Conservation (phyloP, 208 protist genomes). For the Crithidia brevicula region DNA sequence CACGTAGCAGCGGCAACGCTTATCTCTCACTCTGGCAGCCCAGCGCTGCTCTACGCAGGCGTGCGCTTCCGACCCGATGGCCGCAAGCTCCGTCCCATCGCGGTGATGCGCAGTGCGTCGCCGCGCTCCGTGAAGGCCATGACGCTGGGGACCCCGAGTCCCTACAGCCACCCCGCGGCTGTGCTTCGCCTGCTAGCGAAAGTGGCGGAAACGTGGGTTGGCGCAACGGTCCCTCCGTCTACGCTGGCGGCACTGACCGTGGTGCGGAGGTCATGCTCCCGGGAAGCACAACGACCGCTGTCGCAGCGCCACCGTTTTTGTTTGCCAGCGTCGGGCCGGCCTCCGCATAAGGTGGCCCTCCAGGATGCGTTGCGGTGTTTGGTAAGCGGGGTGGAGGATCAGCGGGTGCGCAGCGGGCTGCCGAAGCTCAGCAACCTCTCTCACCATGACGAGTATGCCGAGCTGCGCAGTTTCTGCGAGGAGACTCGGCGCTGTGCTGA, state of each 20-base stretch:
- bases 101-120: constrained; percentile 40
- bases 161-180: constrained; percentile 7
- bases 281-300: too few species aligned
- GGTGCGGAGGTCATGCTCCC: background rate
- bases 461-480: constrained; percentile 67
- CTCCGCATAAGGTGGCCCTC: constrained; percentile 36
- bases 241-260: background rate
- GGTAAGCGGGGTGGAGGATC: constrained; percentile 46
- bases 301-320: too few species aligned
- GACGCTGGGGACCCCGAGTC: constrained; percentile 27
- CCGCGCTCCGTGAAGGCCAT: constrained; percentile 25
- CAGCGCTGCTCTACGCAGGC: constrained; percentile 49
- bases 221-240: background rate
- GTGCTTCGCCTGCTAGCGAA: constrained; percentile 5
- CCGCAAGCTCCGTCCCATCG: constrained; percentile 78
- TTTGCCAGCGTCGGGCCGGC: too few species aligned
- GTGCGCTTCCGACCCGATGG: constrained; percentile 64
- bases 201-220: background rate
- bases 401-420: constrained; percentile 31
- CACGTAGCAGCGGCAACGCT: constrained; percentile 11
- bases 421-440: constrained; percentile 46
- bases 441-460: constrained; percentile 64
- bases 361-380: constrained; percentile 59
- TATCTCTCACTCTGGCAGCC: background rate
- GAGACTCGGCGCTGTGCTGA: constrained; percentile 9